Evolutionary conservation across 1,139 yeast species (phyloP), one percentile per base, ranked within the genome.

Genomic region (Arxiozyma bovina): DNA sequence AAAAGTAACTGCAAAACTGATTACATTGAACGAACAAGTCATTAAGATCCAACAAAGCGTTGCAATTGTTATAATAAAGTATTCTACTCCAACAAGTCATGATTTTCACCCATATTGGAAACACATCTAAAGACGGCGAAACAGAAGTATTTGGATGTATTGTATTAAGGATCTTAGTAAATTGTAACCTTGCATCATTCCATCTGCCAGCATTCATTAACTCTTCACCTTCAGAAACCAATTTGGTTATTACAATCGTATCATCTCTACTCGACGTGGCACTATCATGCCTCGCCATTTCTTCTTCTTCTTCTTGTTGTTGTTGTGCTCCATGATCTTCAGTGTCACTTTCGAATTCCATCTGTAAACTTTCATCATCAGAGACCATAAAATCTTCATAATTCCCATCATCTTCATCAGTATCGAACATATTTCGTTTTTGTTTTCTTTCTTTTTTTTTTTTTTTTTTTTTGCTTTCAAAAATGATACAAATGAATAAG

Each of bases 301-400:
- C 21, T 27, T n/a, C n/a, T n/a, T n/a, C n/a, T n/a, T n/a, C n/a
- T n/a, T n/a, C n/a, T n/a, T n/a, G n/a, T n/a, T 4, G 25, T 23
- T 27, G 30, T 27, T 27, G 30, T 27, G 2, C 8, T 27, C 11
- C 30, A 27, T 17, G 9, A 15, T 30, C 50, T 20, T 45, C 61
- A 43, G 54, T 62, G 21, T 61, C 69, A 43, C 58, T 58, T 57
- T 63, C 63, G 45, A 62, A 59, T 52, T 60, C 69, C 57, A 65
- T 62, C 21, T 42, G 46, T 42, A 49, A 42, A 27, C 41, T 42
- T 42, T 61, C 68, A 9, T 67, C 74, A 4, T 61, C 69, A 48
- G 78, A 74, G 60, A 68, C 71, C 60, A 75, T 70, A 51, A 71
- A 71, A 4, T 75, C 71, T 47, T 65, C 73, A 34, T 57, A 57